phyloP scores from a whole-genome alignment of 202 grass and related monocot genomes.

The Musa balbisiana region DNA sequence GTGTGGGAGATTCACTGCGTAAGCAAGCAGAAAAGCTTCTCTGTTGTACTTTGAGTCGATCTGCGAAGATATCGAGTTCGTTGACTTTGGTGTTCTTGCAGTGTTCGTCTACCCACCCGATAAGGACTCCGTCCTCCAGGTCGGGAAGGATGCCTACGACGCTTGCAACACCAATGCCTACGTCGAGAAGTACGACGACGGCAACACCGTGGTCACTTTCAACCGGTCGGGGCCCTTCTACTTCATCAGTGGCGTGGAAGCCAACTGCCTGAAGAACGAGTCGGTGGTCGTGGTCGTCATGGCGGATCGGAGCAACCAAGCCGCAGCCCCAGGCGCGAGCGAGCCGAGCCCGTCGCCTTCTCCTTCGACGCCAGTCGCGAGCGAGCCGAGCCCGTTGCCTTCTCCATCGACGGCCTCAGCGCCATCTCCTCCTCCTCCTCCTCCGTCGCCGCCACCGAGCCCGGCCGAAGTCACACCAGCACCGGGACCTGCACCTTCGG shows the following conservation, averaged over 20 bases:
- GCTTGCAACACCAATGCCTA: conserved; percentile 51
- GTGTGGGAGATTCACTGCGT: conserved; percentile 64
- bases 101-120: conserved; percentile 63
- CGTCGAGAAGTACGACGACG: conserved; percentile 43
- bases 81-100: conserved; percentile 9
- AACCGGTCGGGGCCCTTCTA: conserved; percentile 57
- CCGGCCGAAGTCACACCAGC: not conserved
- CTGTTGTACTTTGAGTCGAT: too few species aligned
- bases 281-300: conserved; percentile 59
- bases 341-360: not conserved
- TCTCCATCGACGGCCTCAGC: conserved; percentile 7
- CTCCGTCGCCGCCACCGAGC: too few species aligned
- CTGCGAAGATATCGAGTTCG: too few species aligned
- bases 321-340: not conserved
- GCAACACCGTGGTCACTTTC: conserved; percentile 49
- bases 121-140: conserved; percentile 57
- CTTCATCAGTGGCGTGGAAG: conserved; percentile 71
- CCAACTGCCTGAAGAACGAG: conserved; percentile 48
- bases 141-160: conserved; percentile 50
- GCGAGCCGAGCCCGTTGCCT: not conserved
- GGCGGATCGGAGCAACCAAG: conserved; percentile 23
- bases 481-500: too few species aligned
- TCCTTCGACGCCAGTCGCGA: not conserved
- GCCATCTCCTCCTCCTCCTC: not conserved
- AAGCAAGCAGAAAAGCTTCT: conserved; percentile 13